A percentile compares a stretch with the other conserved stretches of the same genome.
Conservation (phyloP, 2,329 filamentous ascomycete species). For the Hypomyces perniciosus region DNA sequence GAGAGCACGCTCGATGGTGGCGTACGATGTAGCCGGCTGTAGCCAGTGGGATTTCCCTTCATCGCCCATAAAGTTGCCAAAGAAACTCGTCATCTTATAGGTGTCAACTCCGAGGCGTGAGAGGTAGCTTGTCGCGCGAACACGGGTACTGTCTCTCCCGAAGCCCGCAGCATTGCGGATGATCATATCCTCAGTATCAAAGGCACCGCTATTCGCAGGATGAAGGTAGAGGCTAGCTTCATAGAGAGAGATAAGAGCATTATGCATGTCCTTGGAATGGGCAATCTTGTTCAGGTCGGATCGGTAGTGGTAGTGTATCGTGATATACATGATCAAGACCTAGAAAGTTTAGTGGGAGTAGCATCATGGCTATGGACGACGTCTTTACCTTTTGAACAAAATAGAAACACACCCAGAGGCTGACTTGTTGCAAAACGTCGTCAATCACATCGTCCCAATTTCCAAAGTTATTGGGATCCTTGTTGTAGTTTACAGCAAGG, state of each 20-base stretch:
- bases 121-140: slow-evolving; percentile 3
- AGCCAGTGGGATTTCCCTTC: not conserved
- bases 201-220: not conserved
- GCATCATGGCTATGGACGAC: not conserved
- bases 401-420: slow-evolving; percentile 24
- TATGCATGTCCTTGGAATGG: slow-evolving; percentile 7
- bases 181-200: not conserved
- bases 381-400: slow-evolving; percentile 19
- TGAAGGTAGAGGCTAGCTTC: not conserved
- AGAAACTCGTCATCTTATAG: not conserved
- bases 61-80: not conserved
- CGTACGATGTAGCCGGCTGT: slow-evolving; percentile 20
- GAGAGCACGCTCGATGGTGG: slow-evolving; percentile 21
- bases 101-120: not conserved
- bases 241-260: not conserved
- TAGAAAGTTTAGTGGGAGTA: slow-evolving; percentile 12
- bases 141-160: not conserved
- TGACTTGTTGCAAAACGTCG: slow-evolving; percentile 3
- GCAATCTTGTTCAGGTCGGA: slow-evolving; percentile 21
- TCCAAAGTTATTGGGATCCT: not conserved
- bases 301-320: slow-evolving; percentile 25
- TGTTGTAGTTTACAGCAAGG: slow-evolving; percentile 9
- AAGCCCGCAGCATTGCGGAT: slow-evolving; percentile 3
- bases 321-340: slow-evolving; percentile 15
- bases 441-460: not conserved